These are phyloP conservation scores for Pezicula rhizophila DNA, from an alignment of 2,329 filamentous ascomycete species.

Conservation along the genomic window DNA sequence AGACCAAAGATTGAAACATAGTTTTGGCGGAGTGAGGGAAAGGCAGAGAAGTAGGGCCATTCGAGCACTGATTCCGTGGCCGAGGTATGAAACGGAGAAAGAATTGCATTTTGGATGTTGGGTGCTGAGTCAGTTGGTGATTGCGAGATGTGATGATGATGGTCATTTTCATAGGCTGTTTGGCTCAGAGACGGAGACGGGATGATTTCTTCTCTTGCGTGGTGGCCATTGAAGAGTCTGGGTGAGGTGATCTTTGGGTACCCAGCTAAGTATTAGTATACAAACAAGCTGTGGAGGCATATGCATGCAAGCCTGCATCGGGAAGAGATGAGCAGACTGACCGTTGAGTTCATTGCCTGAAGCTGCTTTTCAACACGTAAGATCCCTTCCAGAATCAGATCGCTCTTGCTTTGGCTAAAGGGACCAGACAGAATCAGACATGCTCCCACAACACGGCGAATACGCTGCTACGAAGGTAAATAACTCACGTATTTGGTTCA, in stretches of 20 bases:
- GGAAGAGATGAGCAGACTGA: not conserved
- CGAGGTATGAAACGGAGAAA: conserved; percentile 44
- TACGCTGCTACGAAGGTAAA: no score
- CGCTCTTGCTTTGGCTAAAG: conserved; percentile 40
- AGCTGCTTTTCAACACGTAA: conserved; percentile 40
- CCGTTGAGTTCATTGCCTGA: conserved; percentile 33
- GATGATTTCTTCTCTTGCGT: not conserved
- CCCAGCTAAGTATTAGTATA: not conserved
- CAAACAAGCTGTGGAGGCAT: not conserved
- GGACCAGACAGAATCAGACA: not conserved
- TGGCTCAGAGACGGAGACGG: not conserved
- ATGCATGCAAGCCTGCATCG: not conserved
- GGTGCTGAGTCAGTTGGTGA: not conserved
- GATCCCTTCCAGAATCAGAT: conserved; percentile 44
- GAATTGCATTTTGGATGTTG: conserved; percentile 35
- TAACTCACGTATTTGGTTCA: conserved; percentile 25
- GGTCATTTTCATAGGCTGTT: not conserved
- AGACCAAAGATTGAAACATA: conserved; percentile 41
- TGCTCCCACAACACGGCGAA: not conserved
- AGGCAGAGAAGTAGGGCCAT: conserved; percentile 43
- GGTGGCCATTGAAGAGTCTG: not conserved
- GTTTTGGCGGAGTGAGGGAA: conserved; percentile 35
- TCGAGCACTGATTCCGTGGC: conserved; percentile 45
- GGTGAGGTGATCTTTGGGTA: conserved; percentile 1
- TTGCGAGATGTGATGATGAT: not conserved